Base-by-base conservation (phyloP, 768 basidiomycete genomes). In the Termitomyces eurrhizus region DNA sequence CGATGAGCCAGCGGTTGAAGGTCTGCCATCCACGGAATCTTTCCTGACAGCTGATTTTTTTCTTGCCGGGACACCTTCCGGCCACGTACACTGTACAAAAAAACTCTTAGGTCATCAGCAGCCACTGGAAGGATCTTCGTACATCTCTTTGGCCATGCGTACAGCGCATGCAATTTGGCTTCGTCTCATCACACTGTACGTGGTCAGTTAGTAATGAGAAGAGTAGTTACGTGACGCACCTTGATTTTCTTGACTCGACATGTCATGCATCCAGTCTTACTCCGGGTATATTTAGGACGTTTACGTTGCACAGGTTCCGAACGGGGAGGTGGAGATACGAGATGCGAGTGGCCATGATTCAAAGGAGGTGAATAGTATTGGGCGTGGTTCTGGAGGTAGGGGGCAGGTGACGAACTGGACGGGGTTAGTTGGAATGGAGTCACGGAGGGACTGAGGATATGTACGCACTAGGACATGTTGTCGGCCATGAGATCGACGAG, bases 231-330 rank as follows among this genome's bases (percentile, higher is more conserved):
- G 50, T 57, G 57, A 70, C 81, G 57, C 64, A 91, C 92, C 84
- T 97, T 97, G 69, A 98, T 93, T 81, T 96, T 92, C 81, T 95
- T 95, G 63, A 86, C 84, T 67, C 95, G 84, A 81, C 95, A 98
- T 46, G 92, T 95, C 70, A 96, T 76, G 71, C 95, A 98, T 26
- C 95, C 95, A 1, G 93, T 94, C 78, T 96, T 95, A 75, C 91
- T 93, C 67, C 95, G 84, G 63, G 92, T 93, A 67, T 95, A 95
- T 79, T 97, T 97, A 52, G 92, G 92, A 39, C 92, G 88, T 71
- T 92, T 92, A 61, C 91, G 83, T 67, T 81, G 79, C 16, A 78
- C 68, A 29, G 79, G 61, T 52, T 85, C 89, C 39, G 73, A 74
- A 55, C 82, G 80, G 57, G 81, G 72, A 26, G 78, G 78, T 4